These are phyloP conservation scores for Crassisporium funariophilum DNA, from an alignment of 768 basidiomycete species.

Conservation along the genomic window DNA sequence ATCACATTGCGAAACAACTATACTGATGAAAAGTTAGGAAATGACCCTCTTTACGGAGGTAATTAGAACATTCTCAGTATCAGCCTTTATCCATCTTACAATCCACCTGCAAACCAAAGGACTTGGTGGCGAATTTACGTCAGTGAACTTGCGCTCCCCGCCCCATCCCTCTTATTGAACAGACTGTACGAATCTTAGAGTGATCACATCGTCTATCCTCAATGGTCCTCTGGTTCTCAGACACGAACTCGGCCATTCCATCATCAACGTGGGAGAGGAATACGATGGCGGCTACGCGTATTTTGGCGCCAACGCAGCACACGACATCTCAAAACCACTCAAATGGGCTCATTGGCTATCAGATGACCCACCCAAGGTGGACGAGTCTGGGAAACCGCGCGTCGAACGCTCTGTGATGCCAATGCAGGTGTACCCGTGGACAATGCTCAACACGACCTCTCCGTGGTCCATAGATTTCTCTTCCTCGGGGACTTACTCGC, in stretches of 20 bases:
- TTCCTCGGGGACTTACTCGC: conserved; percentile 64
- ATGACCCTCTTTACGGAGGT: conserved; percentile 83
- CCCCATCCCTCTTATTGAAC: neutral
- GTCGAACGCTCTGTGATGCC: conserved; percentile 76
- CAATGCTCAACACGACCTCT: conserved; percentile 58
- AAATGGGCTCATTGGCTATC: conserved; percentile 79
- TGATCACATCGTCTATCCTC: conserved; percentile 71
- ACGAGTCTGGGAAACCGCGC: conserved; percentile 28
- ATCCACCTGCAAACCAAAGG: conserved; percentile 41
- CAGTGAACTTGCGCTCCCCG: conserved; percentile 25
- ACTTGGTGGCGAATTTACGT: conserved; percentile 80
- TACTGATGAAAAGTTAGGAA: conserved; percentile 43
- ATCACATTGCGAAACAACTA: neutral
- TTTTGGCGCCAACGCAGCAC: conserved; percentile 66
- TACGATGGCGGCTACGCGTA: conserved; percentile 81
- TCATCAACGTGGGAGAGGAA: conserved; percentile 80
- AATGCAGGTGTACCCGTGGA: conserved; percentile 77
- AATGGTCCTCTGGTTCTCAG: conserved; percentile 78
- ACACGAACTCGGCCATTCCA: conserved; percentile 81
- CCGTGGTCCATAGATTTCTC: conserved; percentile 63
- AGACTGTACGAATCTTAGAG: conserved; percentile 39
- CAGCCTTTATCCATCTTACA: neutral
- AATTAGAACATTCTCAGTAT: conserved; percentile 15
- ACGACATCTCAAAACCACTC: conserved; percentile 40
- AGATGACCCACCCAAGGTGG: conserved; percentile 20